Evolutionary conservation across 768 basidiomycete genomes (phyloP).

Genomic region (Tylopilus intermedius): DNA sequence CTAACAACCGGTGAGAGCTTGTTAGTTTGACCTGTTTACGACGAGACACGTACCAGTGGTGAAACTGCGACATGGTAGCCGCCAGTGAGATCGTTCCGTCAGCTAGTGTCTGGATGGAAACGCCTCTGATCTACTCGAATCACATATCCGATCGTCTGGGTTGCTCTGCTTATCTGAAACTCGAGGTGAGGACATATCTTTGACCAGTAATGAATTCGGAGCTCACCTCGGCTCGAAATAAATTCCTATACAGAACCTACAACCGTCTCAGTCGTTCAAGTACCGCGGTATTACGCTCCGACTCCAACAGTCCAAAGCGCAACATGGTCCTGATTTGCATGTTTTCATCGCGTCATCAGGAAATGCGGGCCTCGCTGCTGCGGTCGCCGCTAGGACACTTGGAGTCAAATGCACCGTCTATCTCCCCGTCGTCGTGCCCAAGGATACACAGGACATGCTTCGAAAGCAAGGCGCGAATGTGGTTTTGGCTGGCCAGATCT

Average conservation of each 20-base stretch:
- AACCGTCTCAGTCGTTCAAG: constrained; percentile 74
- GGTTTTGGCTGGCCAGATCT: constrained; percentile 52
- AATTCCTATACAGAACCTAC: constrained; percentile 50
- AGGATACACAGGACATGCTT: constrained; percentile 47
- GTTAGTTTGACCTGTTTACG: neutral
- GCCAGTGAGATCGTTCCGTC: neutral
- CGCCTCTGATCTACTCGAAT: constrained; percentile 59
- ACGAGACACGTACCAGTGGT: neutral
- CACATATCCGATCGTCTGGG: constrained; percentile 50
- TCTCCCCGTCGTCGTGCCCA: constrained; percentile 51
- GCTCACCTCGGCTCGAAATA: neutral
- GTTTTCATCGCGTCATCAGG: constrained; percentile 70
- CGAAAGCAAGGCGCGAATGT: constrained; percentile 52
- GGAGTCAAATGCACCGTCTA: constrained; percentile 61
- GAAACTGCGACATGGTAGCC: neutral
- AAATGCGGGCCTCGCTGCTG: constrained; percentile 75
- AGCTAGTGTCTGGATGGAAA: constrained; percentile 49
- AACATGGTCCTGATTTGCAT: constrained; percentile 52
- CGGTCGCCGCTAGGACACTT: constrained; percentile 54
- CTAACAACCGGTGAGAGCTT: neutral
- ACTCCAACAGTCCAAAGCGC: constrained; percentile 45
- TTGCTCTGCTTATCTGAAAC: constrained; percentile 60
- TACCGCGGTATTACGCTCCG: constrained; percentile 66
- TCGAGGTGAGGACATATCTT: constrained; percentile 48
- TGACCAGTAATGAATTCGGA: neutral